Base-by-base conservation (phyloP, 116 monocot genomes). In the Cymodocea nodosa region DNA sequence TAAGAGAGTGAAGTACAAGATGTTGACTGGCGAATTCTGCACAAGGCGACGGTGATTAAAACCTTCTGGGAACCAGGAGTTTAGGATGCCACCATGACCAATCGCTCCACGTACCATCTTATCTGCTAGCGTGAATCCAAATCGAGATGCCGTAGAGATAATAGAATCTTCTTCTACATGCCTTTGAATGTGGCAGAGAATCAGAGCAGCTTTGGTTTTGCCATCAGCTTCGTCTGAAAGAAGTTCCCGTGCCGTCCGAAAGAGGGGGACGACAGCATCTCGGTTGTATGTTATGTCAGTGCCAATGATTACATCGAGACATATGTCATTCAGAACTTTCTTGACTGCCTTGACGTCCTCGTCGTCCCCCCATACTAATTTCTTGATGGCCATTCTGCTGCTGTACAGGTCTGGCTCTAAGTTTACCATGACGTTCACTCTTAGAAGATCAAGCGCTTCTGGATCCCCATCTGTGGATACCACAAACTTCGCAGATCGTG, bases 391-490 rank as follows among this genome's bases (percentile, higher is more conserved):
- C 50, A 88, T 25, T 74, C 81, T 98, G 4, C 81, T 98, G 4
- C 80, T 36, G 5, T 63, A 22, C 20, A 79, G 50, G 52, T 40
- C n/a, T 12, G 74, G 70, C 24, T 84, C 72, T 16, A 89, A 24
- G 71, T 98, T 98, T 51, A 75, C 61, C 2, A 56, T 15, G 35
- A 82, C 59, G 57, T 98, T 98, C 8, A 82, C 65, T 51, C 50
- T 78, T 63, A 98, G 69, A 35, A 98, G 88, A 59, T 79, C 59
- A 23, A 98, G 80, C 58, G 89, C 68, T 73, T 79, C 69, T 13
- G 24, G 12, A 60, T 98, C 98, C 25, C 98, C 98, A 68, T 98
- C 98, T 2, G 98, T 98, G 4, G 92, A 62, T 14, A 92, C 84
- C 0, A 98, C 82, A 48, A 79, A 51, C 63, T 98, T 52, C 2